phyloP scores from a whole-genome alignment of 768 basidiomycete species.

The Mycena maculata region DNA sequence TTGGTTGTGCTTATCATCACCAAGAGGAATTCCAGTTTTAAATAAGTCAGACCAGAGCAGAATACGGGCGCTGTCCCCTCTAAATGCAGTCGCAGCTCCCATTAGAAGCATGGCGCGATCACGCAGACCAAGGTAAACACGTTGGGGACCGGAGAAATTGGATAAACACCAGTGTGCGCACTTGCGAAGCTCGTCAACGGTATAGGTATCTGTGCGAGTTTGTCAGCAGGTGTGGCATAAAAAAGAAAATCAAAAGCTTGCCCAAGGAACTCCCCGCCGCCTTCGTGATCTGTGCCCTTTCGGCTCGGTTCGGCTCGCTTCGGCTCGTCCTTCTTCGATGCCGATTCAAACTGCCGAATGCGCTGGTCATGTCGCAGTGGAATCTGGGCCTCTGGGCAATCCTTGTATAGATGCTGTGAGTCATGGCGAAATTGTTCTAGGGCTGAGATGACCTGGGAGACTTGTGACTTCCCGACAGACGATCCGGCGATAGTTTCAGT shows the following conservation, averaged over 20 bases:
- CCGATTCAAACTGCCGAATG: neutral
- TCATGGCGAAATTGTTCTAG: neutral
- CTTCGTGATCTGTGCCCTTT: too few relatives aligned
- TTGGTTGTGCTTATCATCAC: slow-evolving; percentile 43
- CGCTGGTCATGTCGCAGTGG: neutral
- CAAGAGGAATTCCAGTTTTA: neutral
- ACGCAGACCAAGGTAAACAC: neutral
- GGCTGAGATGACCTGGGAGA: neutral
- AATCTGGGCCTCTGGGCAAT: neutral
- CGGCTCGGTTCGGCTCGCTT: too few relatives aligned
- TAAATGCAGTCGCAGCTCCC: neutral
- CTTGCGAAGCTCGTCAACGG: neutral
- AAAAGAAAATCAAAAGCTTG: too few relatives aligned
- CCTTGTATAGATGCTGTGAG: neutral
- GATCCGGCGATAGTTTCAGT: neutral
- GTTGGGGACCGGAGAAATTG: neutral
- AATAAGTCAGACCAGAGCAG: slow-evolving; percentile 7
- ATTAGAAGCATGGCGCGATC: neutral
- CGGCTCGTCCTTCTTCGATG: neutral
- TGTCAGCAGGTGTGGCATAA: too few relatives aligned
- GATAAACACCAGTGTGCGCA: neutral
- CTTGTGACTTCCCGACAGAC: neutral
- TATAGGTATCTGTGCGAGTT: too few relatives aligned
- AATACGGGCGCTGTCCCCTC: neutral
- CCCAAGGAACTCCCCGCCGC: too few relatives aligned